Percentiles rank a stretch among this genome's conserved stretches.
phyloP scores from a whole-genome alignment of 306 rosid species.

The Ormosia emarginata region DNA sequence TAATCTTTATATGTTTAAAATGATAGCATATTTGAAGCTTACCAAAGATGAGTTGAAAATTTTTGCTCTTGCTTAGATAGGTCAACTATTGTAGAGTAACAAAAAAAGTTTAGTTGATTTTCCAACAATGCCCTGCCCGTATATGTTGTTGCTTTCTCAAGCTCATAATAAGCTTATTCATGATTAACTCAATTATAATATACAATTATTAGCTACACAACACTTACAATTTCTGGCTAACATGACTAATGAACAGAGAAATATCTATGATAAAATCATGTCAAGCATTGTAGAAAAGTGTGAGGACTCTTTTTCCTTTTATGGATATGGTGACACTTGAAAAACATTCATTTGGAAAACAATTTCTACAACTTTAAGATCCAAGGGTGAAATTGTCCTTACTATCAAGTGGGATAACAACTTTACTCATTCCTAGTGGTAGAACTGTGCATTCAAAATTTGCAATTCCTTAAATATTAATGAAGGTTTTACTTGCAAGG shows the following conservation, averaged over 20 bases:
- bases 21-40: too few species aligned
- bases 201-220: too few species aligned
- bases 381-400: neutral
- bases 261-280: neutral
- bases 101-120: too few species aligned
- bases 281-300: neutral
- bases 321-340: neutral
- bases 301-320: neutral
- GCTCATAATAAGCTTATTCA: neutral
- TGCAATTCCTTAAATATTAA: neutral
- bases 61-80: too few species aligned
- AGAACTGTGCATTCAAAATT: neutral
- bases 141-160: too few species aligned
- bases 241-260: neutral
- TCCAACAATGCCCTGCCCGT: too few species aligned
- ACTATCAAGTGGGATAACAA: neutral
- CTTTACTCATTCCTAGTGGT: neutral
- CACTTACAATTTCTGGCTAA: neutral
- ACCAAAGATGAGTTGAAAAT: too few species aligned
- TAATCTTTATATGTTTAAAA: too few species aligned
- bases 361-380: neutral
- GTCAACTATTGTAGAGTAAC: too few species aligned
- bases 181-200: neutral
- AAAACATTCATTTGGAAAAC: neutral
- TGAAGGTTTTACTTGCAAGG: neutral